A percentile compares a stretch with the other conserved stretches of the same genome.
Evolutionary conservation across 768 basidiomycete species (phyloP).

Genomic region (Lactifluus rugatus): DNA sequence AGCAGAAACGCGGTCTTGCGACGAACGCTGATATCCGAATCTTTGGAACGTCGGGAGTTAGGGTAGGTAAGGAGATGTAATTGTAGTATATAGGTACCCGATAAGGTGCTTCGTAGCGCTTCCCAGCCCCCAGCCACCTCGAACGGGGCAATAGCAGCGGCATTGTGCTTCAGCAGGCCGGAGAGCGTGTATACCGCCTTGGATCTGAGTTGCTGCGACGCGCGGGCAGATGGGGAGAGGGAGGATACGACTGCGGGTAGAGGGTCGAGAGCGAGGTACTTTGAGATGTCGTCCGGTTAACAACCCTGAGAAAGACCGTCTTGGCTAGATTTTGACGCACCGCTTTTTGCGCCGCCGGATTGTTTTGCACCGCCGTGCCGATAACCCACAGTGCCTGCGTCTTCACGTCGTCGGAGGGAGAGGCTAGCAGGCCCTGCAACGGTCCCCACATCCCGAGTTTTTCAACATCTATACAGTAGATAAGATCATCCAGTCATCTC

Average conservation of each 20-base stretch:
- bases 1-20: slow-evolving; percentile 75
- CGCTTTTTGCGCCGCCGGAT: slow-evolving; percentile 70
- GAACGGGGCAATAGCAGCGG: slow-evolving; percentile 50
- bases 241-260: slow-evolving; percentile 53
- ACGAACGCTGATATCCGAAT: slow-evolving; percentile 68
- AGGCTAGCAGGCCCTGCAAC: slow-evolving; percentile 51
- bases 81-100: slow-evolving; percentile 33
- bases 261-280: slow-evolving; percentile 57
- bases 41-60: slow-evolving; percentile 29
- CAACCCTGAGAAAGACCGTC: neutral
- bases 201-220: slow-evolving; percentile 45
- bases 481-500: neutral
- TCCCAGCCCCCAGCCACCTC: slow-evolving; percentile 53
- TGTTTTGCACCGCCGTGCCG: slow-evolving; percentile 86
- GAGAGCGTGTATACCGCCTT: slow-evolving; percentile 80
- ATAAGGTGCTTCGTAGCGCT: slow-evolving; percentile 45
- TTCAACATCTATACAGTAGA: slow-evolving; percentile 48
- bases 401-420: slow-evolving; percentile 52
- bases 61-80: neutral
- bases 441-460: slow-evolving; percentile 74
- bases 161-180: slow-evolving; percentile 68
- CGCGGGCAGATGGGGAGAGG: slow-evolving; percentile 43
- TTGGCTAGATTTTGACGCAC: slow-evolving; percentile 33
- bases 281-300: too few species aligned
- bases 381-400: slow-evolving; percentile 73